Conservation (phyloP, 768 basidiomycete species). For the Mycena galopus region DNA sequence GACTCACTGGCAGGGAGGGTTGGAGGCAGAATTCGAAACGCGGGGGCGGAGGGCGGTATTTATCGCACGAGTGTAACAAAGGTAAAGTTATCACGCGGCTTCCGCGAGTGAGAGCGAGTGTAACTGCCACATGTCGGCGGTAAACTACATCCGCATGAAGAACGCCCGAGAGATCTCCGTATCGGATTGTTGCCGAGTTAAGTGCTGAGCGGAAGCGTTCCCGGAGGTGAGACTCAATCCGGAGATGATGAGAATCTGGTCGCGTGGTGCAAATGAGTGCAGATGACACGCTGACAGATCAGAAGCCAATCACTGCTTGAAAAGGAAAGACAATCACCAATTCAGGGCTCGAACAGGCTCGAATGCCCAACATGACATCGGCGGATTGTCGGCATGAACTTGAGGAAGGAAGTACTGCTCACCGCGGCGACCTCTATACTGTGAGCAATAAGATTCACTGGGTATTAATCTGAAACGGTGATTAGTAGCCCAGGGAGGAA, state of each 20-base stretch:
- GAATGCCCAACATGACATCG: no score
- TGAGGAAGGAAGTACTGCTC: no score
- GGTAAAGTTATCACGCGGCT: background rate
- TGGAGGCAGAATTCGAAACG: background rate
- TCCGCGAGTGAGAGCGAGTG: background rate
- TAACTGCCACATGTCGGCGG: conserved; percentile 10
- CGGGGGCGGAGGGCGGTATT: background rate
- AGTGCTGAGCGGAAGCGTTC: background rate
- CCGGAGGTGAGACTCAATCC: background rate
- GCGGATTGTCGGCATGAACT: no score
- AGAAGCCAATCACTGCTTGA: no score
- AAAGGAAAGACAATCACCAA: no score
- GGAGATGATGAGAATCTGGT: background rate
- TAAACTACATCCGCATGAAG: conserved; percentile 10
- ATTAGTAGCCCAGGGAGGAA: no score
- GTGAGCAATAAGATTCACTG: no score
- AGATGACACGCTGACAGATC: no score
- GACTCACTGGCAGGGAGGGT: background rate
- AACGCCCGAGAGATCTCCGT: background rate
- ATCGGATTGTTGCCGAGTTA: background rate
- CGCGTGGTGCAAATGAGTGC: no score
- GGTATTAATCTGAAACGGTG: no score
- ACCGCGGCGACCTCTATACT: no score
- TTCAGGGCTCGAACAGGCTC: no score
- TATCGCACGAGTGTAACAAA: background rate